A percentile compares a stretch with the other conserved stretches of the same genome.
These are phyloP conservation scores for Skeletonema tropicum DNA, from an alignment of 108 stramenopile genomes.

Conservation along the genomic window DNA sequence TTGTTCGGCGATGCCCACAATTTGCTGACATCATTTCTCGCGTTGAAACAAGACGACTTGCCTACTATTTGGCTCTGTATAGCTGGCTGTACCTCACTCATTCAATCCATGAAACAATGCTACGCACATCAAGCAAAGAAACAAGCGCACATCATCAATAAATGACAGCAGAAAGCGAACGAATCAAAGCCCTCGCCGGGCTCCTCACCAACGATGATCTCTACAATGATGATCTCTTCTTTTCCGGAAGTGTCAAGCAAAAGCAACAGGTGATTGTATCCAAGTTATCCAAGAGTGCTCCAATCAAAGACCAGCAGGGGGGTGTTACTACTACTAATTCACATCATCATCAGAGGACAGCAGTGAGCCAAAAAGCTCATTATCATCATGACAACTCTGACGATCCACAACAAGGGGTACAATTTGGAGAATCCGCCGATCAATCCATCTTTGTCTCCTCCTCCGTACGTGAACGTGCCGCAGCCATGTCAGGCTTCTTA, in stretches of 20 bases:
- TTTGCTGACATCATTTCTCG: too few species aligned
- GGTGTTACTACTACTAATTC: not conserved
- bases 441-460: not conserved
- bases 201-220: not conserved
- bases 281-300: not conserved
- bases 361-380: too few species aligned
- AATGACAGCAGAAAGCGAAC: not conserved
- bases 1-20: too few species aligned
- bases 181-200: slow-evolving; percentile 3
- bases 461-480: not conserved
- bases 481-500: not conserved
- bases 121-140: too few species aligned
- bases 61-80: too few species aligned
- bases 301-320: not conserved
- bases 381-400: not conserved
- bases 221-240: not conserved
- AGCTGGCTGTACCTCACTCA: too few species aligned
- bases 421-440: slow-evolving; percentile 1
- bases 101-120: too few species aligned
- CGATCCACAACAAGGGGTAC: not conserved
- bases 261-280: not conserved
- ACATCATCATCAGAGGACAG: not conserved
- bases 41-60: too few species aligned
- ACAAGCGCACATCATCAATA: not conserved
- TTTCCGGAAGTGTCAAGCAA: not conserved